Conservation (phyloP, 139 green algal species). For the Desmodesmus armatus region DNA sequence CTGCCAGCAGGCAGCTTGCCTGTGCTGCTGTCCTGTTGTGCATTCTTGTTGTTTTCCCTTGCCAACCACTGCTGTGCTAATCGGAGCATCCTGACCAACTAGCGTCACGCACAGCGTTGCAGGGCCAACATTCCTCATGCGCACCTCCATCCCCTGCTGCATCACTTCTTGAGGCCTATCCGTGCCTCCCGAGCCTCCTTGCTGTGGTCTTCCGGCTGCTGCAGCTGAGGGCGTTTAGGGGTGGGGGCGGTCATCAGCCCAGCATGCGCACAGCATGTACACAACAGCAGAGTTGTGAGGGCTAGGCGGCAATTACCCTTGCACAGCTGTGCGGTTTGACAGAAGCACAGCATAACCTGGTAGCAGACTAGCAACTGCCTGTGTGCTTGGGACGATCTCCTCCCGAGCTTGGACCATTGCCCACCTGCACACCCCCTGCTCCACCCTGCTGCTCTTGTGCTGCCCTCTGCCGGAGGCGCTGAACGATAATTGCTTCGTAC, state of each 20-base stretch:
- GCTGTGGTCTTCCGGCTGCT: background rate
- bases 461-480: background rate
- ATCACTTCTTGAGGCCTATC: conserved; percentile 5
- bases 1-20: background rate
- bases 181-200: conserved; percentile 24
- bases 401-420: background rate
- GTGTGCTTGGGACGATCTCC: background rate
- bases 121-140: background rate
- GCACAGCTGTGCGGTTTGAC: background rate
- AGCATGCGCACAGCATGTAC: background rate
- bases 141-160: background rate
- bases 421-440: background rate
- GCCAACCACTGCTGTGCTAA: background rate
- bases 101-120: too few species aligned
- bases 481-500: conserved; percentile 34
- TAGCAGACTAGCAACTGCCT: background rate
- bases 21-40: background rate
- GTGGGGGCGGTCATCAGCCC: background rate
- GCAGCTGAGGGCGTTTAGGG: background rate
- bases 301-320: background rate
- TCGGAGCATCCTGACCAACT: too few species aligned
- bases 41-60: background rate
- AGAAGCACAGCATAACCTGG: background rate
- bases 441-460: background rate
- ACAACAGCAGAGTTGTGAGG: background rate